Percentiles rank a stretch among this genome's conserved stretches.
Conservation (phyloP, 805 yeast genomes). For the Hanseniaspora singularis region DNA sequence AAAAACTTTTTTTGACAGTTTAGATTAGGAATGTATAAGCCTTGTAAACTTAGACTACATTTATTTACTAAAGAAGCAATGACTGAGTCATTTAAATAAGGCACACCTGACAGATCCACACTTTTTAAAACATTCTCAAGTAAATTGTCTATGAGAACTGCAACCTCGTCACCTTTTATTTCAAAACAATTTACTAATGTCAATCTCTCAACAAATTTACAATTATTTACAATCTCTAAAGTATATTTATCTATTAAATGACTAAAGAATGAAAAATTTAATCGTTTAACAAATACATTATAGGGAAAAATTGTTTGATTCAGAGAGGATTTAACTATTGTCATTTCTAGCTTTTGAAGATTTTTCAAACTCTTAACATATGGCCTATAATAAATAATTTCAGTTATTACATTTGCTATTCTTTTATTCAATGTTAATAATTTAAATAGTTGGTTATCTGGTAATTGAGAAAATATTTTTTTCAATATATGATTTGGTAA, state of each 20-base stretch:
- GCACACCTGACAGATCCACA: conserved; percentile 10
- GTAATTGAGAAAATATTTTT: conserved; percentile 4
- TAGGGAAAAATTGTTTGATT: conserved; percentile 7
- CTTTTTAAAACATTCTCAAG: conserved; percentile 8
- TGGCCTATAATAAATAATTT: conserved; percentile 12
- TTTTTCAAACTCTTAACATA: not conserved
- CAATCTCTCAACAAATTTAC: conserved; percentile 5
- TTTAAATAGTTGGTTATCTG: not conserved
- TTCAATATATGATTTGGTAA: conserved; percentile 4
- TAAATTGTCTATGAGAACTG: conserved; percentile 1
- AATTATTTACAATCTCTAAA: not conserved
- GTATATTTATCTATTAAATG: not conserved
- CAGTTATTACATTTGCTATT: conserved; percentile 1
- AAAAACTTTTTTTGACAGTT: conserved; percentile 1
- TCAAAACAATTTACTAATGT: conserved; percentile 6
- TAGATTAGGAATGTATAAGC: conserved; percentile 6
- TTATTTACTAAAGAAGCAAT: conserved; percentile 2
- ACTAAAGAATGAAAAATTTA: conserved; percentile 11
- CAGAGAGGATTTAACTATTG: conserved; percentile 5
- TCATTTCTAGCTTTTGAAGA: conserved; percentile 6
- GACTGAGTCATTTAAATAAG: not conserved
- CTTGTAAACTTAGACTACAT: conserved; percentile 9
- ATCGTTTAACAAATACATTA: conserved; percentile 5
- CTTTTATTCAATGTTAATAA: conserved; percentile 1
- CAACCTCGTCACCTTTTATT: not conserved